Evolutionary conservation across 2,329 filamentous ascomycete genomes (phyloP), one percentile per base, ranked within the genome.

Genomic region (Fusarium sp.): DNA sequence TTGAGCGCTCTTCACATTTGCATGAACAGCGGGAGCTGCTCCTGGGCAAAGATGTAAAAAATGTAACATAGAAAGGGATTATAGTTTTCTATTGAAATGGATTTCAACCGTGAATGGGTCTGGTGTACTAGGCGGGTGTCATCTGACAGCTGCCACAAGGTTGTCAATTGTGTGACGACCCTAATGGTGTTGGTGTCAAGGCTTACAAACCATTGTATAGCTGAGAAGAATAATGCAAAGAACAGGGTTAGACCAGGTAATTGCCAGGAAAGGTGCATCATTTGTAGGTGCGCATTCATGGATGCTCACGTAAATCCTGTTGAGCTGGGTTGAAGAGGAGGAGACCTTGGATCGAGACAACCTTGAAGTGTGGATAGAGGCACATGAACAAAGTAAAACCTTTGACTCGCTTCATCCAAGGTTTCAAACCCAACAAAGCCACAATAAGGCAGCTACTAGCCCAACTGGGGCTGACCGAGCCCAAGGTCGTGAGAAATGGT

Each of bases 31-130:
- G 40, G 60, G 65, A 69, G 64, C 54, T 56, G 65, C 60, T 72
- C 59, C 58, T 59, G 63, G 66, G 65, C 69, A 40, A 62, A 45
- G 63, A 62, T 77, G 72, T 78, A 76, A 80, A 78, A 69, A 77
- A 66, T 72, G 69, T 73, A 75, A 73, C 68, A 72, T 79, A 78
- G 67, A 71, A 70, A 63, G 59, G 50, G 54, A 71, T 70, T 62
- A 52, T 54, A 32, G 47, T 37, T 20, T 60, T 61, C 30, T 52
- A 72, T 64, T 64, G 59, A 66, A 62, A 62, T 35, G 32, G 50
- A 35, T 58, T 70, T 74, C 35, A 20, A 10, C 12, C 33, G 45
- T 15, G 25, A 45, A 54, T 61, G 30, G n/a, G 54, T 27, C 32
- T 57, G 33, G 32, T 35, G 33, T 57, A 4, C n/a, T n/a, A 35